Evolutionary conservation across 352 stramenopile species (phyloP), one percentile per base, ranked within the genome.

Genomic region (Pythium sukuiense): DNA sequence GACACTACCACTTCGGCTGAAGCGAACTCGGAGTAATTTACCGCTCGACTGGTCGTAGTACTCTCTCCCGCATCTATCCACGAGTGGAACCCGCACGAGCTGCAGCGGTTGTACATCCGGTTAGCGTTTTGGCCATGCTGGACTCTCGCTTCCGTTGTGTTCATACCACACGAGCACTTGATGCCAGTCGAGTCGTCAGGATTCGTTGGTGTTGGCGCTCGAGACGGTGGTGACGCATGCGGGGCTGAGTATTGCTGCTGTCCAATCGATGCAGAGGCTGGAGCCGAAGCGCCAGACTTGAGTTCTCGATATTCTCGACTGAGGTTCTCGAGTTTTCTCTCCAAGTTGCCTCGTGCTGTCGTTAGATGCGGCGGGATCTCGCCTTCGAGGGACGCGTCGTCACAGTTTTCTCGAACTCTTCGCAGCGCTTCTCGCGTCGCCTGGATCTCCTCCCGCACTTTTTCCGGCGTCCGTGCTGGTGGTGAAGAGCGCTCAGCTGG

Each of bases 321-420:
- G 9, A 93, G 69, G 16, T 45, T 52, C 27, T 91, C 79, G 6
- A 96, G 71, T 55, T 88, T 74, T 45, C 62, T 60, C 56, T 96
- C 87, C 16, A 96, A 58, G 35, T 77, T 71, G 12, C 57, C 54
- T 50, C 86, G 35, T 76, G 61, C 27, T 65, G 72, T 39, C 77
- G 72, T 45, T 1, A 75, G 45, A 90, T 80, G 20, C 77, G 71
- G 5, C 65, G 87, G 83, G 24, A 96, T 64, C 7, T 93, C 84
- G 27, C 85, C 87, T 69, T 94, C 82, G 3, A 96, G 63, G 0
- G 80, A 94, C 6, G 87, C 87, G 55, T 96, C 87, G 53, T 96
- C 87, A 49, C 85, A 93, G 41, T 89, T 83, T 64, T 96, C 87
- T 39, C 87, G 74, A 27, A 92, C 78, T 69, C 74, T 64, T 5